Conservation (phyloP, 805 yeast genomes). For the Diddensiella transvaalensis region DNA sequence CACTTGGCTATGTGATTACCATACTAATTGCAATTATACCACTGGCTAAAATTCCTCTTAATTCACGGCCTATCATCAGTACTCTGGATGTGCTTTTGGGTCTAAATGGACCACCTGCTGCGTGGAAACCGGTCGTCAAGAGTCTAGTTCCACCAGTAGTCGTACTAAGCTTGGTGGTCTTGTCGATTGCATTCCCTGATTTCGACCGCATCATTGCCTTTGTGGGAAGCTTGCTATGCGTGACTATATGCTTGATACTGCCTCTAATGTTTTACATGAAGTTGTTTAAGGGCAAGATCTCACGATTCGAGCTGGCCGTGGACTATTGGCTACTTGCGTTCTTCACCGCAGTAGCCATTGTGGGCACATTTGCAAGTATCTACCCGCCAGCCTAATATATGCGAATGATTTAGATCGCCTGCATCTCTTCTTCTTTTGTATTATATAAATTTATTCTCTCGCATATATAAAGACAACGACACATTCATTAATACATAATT, state of each 20-base stretch:
- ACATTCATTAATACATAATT: too few species aligned
- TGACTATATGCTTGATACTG: constrained; percentile 71
- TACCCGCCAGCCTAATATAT: background rate
- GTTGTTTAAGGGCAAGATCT: constrained; percentile 46
- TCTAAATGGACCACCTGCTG: constrained; percentile 1
- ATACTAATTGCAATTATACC: constrained; percentile 77
- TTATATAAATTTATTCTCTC: too few species aligned
- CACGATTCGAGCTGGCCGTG: constrained; percentile 37
- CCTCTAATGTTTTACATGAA: constrained; percentile 70
- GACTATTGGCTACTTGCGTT: constrained; percentile 44
- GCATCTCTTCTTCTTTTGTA: too few species aligned
- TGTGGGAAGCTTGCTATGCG: constrained; percentile 76
- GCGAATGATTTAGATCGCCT: too few species aligned
- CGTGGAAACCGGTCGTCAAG: constrained; percentile 12
- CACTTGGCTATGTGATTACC: constrained; percentile 50
- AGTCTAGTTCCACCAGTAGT: constrained; percentile 42
- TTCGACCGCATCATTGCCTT: constrained; percentile 81
- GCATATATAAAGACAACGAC: too few species aligned
- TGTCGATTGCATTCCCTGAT: constrained; percentile 67
- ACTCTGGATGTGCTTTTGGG: constrained; percentile 57
- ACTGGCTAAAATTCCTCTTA: constrained; percentile 76
- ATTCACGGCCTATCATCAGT: constrained; percentile 76
- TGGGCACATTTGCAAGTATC: constrained; percentile 44
- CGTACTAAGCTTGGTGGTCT: constrained; percentile 52
- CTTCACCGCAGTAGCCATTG: constrained; percentile 47